Conservation (phyloP, 768 basidiomycete species). For the Pleurotus tuber-regium region DNA sequence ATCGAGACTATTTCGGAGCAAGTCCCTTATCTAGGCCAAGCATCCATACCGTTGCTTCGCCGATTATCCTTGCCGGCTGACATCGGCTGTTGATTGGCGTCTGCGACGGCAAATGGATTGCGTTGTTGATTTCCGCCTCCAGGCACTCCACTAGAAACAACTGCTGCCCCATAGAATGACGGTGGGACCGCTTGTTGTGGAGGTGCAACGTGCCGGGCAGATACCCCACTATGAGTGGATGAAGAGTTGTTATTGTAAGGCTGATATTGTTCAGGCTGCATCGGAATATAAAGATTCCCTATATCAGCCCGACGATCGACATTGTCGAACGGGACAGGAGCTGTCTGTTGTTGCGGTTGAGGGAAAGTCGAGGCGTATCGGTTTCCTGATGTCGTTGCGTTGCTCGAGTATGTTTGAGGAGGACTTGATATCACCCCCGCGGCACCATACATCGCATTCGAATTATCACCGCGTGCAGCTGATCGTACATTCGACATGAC, state of each 20-base stretch:
- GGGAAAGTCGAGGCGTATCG: slow-evolving; percentile 61
- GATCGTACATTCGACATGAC: slow-evolving; percentile 78
- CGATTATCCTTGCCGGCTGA: slow-evolving; percentile 51
- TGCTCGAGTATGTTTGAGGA: slow-evolving; percentile 66
- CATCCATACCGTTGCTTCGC: slow-evolving; percentile 65
- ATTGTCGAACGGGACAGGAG: slow-evolving; percentile 50
- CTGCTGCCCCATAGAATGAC: slow-evolving; percentile 71
- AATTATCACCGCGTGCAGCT: slow-evolving; percentile 51
- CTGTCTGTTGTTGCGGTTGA: slow-evolving; percentile 37
- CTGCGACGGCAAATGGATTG: slow-evolving; percentile 24
- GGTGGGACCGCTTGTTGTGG: slow-evolving; percentile 51
- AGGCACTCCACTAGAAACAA: slow-evolving; percentile 52
- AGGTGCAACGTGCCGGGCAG: slow-evolving; percentile 43
- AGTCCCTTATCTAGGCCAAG: slow-evolving; percentile 65
- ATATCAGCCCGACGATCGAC: slow-evolving; percentile 66
- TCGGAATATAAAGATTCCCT: slow-evolving; percentile 69
- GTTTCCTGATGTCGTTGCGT: slow-evolving; percentile 49
- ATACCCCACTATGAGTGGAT: slow-evolving; percentile 24
- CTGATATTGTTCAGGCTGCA: slow-evolving; percentile 81
- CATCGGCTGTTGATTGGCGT: slow-evolving; percentile 33
- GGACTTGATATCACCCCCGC: slow-evolving; percentile 67
- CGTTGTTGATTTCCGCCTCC: slow-evolving; percentile 27
- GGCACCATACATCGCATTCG: slow-evolving; percentile 39
- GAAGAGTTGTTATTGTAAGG: slow-evolving; percentile 41
- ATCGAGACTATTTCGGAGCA: background rate